Conservation (phyloP, 2,329 filamentous ascomycete genomes). For the Botryotinia calthae region DNA sequence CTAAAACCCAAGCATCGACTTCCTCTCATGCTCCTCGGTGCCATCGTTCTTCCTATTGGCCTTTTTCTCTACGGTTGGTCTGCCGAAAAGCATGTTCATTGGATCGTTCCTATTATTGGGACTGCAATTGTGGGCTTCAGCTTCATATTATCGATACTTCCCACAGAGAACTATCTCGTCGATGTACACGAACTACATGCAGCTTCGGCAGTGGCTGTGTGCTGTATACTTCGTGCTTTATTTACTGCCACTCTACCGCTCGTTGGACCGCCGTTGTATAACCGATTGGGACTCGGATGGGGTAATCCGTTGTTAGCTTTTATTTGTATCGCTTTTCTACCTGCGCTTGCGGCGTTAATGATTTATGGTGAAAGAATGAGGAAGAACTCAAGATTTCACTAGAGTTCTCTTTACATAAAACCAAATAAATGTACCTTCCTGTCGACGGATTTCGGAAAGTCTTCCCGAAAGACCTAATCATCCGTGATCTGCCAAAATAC, state of each 20-base stretch:
- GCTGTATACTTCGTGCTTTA: constrained; percentile 44
- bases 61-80: constrained; percentile 52
- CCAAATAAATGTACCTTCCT: neutral
- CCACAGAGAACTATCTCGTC: constrained; percentile 47
- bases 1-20: constrained; percentile 42
- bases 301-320: constrained; percentile 49
- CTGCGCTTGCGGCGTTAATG: constrained; percentile 44
- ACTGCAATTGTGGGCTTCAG: constrained; percentile 44
- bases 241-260: constrained; percentile 50
- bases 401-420: neutral
- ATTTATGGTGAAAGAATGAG: constrained; percentile 41
- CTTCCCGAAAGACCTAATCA: neutral
- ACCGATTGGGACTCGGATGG: constrained; percentile 44
- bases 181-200: constrained; percentile 42
- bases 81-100: constrained; percentile 40
- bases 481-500: neutral
- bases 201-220: constrained; percentile 41
- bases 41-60: constrained; percentile 44
- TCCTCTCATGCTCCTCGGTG: constrained; percentile 43
- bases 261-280: constrained; percentile 47
- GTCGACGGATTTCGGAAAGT: neutral
- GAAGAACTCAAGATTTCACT: neutral
- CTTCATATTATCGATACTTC: constrained; percentile 42
- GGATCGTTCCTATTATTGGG: constrained; percentile 45
- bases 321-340: constrained; percentile 47